Base-by-base conservation (phyloP, 139 green algal genomes). In the Volvox reticuliferus region DNA sequence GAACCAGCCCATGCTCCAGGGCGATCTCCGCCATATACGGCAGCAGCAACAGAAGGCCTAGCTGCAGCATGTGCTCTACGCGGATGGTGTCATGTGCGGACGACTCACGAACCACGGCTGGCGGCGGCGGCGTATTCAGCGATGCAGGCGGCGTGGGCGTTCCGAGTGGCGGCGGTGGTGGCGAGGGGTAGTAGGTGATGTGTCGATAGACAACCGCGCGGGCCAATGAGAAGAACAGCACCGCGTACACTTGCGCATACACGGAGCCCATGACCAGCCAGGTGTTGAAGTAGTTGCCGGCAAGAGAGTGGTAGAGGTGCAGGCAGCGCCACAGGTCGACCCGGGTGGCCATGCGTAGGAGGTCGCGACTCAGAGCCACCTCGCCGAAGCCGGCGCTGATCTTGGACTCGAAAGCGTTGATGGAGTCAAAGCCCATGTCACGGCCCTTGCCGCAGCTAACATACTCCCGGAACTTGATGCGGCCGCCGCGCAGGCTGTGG, bases 381-480 rank as follows among this genome's bases (percentile, higher is more conserved):
- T 98, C 96, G 55, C 97, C 97, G 37, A 97, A 97, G 90, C 97
- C 96, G 35, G 79, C 80, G 79, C 88, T 80, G 37, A 97, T 95
- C 94, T 99, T 99, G 88, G 93, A 93, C 95, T 99, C 97, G 75
- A 99, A 99, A 21, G 91, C 90, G 87, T 98, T 97, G 91, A 99
- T 98, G 69, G 96, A 97, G 73, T 97, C 97, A 65, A 99, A 97
- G 63, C 96, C 96, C 94, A 98, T 97, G 92, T 99, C 97, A 32
- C 97, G 93, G 35, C 96, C 97, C 95, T 99, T 99, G 87, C 97
- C 95, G 80, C 92, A 87, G 37, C 80, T 89, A 79, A 98, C 97
- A 94, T 98, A 98, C 88, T 98, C 97, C 61, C 96, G 95, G 92
- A 98, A 98, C 83, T 97, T 97, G 82, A 98, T 94, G 28, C 91